phyloP scores from a whole-genome alignment of 495 filamentous ascomycete species.

The Penicillium simplicissimum region DNA sequence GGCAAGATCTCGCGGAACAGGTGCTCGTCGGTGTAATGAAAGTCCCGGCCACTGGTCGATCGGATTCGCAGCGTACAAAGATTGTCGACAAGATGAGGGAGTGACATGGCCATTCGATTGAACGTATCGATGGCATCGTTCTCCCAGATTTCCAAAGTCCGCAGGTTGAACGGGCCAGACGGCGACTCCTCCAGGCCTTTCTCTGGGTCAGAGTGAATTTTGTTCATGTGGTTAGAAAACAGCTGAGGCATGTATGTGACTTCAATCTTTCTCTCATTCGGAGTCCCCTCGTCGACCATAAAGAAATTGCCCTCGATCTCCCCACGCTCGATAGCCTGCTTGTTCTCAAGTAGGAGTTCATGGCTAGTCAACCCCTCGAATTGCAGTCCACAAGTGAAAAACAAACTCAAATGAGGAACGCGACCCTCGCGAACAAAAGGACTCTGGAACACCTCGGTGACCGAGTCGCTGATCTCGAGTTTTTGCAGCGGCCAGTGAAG shows the following conservation, averaged over 20 bases:
- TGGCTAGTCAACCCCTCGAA: constrained; percentile 26
- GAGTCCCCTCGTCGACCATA: background rate
- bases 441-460: constrained; percentile 18
- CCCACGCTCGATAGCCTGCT: constrained; percentile 17
- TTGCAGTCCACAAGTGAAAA: constrained; percentile 23
- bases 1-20: constrained; percentile 16
- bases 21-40: constrained; percentile 10
- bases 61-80: constrained; percentile 22
- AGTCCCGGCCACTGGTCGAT: constrained; percentile 24
- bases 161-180: constrained; percentile 7
- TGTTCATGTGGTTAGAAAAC: constrained; percentile 11
- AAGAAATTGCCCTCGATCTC: constrained; percentile 16
- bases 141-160: constrained; percentile 27
- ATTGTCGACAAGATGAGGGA: constrained; percentile 26
- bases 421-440: constrained; percentile 24
- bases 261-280: constrained; percentile 14
- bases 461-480: constrained; percentile 13
- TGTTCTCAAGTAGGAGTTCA: constrained; percentile 10
- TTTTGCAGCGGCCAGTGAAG: constrained; percentile 28
- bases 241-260: constrained; percentile 17
- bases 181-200: constrained; percentile 10
- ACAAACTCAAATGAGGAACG: constrained; percentile 25
- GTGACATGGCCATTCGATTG: constrained; percentile 21
- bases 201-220: constrained; percentile 9
- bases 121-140: constrained; percentile 29